Conservation (phyloP, 768 basidiomycete genomes). For the Podaxis carcinomalis region DNA sequence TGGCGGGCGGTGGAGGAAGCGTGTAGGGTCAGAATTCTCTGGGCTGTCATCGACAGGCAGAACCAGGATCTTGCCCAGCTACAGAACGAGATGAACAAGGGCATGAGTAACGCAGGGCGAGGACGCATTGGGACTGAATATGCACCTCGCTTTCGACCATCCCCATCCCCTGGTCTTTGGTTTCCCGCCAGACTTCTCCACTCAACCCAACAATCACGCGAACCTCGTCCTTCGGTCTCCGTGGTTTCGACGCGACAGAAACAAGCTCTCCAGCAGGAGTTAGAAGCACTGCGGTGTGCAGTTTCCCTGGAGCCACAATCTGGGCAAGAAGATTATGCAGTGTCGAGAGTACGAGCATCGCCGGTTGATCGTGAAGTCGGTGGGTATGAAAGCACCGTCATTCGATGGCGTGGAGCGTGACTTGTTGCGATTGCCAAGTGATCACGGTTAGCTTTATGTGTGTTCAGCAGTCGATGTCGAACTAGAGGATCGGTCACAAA, state of each 20-base stretch:
- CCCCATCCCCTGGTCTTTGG: constrained; percentile 55
- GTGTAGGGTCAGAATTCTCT: constrained; percentile 21
- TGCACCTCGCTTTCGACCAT: constrained; percentile 79
- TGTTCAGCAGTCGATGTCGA: neutral
- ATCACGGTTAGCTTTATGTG: neutral
- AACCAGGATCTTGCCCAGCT: constrained; percentile 73
- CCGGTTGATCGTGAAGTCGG: neutral
- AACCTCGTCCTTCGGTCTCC: constrained; percentile 66
- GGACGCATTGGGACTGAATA: neutral
- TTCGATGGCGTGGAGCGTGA: neutral
- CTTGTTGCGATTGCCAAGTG: neutral
- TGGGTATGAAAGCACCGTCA: neutral
- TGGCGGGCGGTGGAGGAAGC: constrained; percentile 35
- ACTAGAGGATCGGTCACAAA: neutral
- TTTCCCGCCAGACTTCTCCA: constrained; percentile 78
- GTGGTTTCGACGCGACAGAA: constrained; percentile 54
- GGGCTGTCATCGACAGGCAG: constrained; percentile 49
- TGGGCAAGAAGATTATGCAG: constrained; percentile 64
- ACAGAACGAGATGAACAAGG: constrained; percentile 3
- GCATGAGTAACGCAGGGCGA: neutral
- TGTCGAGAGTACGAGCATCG: constrained; percentile 68
- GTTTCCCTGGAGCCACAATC: constrained; percentile 49
- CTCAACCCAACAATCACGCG: constrained; percentile 69
- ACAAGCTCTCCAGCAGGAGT: constrained; percentile 75
- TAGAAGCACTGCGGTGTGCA: constrained; percentile 70